phyloP scores from a whole-genome alignment of 2,329 filamentous ascomycete genomes.

The Hortaea werneckii region DNA sequence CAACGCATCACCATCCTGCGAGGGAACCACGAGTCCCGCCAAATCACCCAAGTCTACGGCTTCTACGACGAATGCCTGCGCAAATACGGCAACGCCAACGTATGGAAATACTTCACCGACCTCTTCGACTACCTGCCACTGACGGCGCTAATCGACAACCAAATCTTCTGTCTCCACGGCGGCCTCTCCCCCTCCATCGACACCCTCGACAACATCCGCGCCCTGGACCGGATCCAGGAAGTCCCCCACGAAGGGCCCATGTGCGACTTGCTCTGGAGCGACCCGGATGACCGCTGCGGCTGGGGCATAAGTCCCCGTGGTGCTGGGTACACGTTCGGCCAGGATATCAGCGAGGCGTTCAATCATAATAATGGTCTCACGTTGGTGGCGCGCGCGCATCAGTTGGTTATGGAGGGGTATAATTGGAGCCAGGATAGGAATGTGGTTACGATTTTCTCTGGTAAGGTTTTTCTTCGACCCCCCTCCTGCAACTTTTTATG shows the following conservation, averaged over 20 bases:
- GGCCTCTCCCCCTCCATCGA: conserved; percentile 93
- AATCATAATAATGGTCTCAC: conserved; percentile 98
- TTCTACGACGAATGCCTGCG: conserved; percentile 99
- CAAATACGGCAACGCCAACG: conserved; percentile 98
- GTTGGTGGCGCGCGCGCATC: conserved; percentile 89
- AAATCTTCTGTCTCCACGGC: conserved; percentile 98
- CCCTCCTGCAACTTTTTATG: conserved; percentile 4
- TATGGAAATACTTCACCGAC: conserved; percentile 99
- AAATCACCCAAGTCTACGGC: conserved; percentile 98
- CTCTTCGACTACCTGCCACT: conserved; percentile 97
- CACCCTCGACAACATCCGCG: conserved; percentile 89
- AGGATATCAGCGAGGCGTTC: conserved; percentile 97
- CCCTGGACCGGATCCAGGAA: conserved; percentile 92
- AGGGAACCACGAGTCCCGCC: conserved; percentile 96
- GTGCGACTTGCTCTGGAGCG: conserved; percentile 96
- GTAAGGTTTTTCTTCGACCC: conserved; percentile 37
- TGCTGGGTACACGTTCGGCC: conserved; percentile 60
- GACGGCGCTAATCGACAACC: conserved; percentile 95
- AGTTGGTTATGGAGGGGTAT: conserved; percentile 98
- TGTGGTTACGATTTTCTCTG: conserved; percentile 97
- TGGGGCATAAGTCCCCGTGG: conserved; percentile 58
- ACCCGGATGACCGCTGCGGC: conserved; percentile 82
- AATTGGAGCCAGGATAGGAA: conserved; percentile 99
- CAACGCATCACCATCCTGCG: conserved; percentile 96
- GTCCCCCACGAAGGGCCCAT: conserved; percentile 97